A percentile compares a stretch with the other conserved stretches of the same genome.
These are phyloP conservation scores for Dianthus caryophyllus DNA, from an alignment of 148 eudicot species.

Conservation along the genomic window DNA sequence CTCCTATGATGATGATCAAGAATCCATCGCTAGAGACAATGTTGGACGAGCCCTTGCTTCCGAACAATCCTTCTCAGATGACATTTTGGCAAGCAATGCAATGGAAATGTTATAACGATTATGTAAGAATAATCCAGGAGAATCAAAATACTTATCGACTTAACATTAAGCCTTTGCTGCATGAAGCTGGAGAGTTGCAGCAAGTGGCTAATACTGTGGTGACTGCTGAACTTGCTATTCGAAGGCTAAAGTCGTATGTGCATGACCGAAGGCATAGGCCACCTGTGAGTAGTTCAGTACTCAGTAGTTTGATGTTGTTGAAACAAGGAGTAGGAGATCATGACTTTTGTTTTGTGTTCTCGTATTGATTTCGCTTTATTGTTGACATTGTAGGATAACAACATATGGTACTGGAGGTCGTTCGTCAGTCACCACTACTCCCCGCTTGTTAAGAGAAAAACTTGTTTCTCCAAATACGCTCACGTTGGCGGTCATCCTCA, in stretches of 20 bases:
- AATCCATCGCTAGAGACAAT: constrained; percentile 25
- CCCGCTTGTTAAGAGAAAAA: constrained; percentile 36
- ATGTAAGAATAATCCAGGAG: constrained; percentile 6
- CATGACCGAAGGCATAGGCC: constrained; percentile 36
- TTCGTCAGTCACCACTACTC: constrained; percentile 41
- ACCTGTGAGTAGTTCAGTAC: constrained; percentile 27
- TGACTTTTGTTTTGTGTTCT: not conserved
- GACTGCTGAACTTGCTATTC: constrained; percentile 24
- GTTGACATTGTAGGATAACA: constrained; percentile 38
- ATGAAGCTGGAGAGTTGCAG: not conserved
- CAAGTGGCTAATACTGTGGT: not conserved
- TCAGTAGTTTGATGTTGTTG: not conserved
- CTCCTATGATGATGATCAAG: constrained; percentile 24
- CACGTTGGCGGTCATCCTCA: constrained; percentile 25
- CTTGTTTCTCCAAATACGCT: constrained; percentile 38
- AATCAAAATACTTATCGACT: constrained; percentile 11
- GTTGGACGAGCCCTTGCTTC: constrained; percentile 19
- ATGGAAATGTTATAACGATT: constrained; percentile 20
- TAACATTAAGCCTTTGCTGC: not conserved
- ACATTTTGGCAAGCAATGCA: constrained; percentile 21
- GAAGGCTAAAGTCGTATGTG: constrained; percentile 27
- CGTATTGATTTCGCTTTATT: not conserved
- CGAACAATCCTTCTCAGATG: constrained; percentile 3
- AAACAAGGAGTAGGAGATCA: not conserved
- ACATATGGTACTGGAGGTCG: constrained; percentile 38